Conservation (phyloP, 495 filamentous ascomycete species). For the Gamarada debralockiae region DNA sequence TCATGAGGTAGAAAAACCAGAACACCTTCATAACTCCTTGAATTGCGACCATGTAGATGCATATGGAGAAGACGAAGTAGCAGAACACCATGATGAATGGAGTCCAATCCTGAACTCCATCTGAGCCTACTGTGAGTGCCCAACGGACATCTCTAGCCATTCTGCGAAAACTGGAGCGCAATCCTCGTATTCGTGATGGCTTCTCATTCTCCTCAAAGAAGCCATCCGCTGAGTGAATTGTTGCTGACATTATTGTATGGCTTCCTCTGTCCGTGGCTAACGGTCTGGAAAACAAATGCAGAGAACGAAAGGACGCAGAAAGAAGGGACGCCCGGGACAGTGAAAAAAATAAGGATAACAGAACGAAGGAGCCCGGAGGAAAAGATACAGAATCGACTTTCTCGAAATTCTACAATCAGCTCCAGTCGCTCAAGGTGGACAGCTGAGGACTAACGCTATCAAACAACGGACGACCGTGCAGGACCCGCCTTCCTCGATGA, state of each 20-base stretch:
- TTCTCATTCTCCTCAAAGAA: not conserved
- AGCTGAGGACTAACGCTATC: no score
- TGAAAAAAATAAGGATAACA: not conserved
- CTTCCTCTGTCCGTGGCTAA: not conserved
- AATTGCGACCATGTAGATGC: constrained; percentile 31
- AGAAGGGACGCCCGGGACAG: not conserved
- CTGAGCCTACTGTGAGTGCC: not conserved
- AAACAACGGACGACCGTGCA: no score
- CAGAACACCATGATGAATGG: constrained; percentile 33
- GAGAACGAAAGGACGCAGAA: no score
- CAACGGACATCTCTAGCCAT: not conserved
- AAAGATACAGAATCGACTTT: no score
- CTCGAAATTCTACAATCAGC: no score
- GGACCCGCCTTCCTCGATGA: no score
- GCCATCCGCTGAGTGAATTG: not conserved
- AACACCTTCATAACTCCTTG: constrained; percentile 1
- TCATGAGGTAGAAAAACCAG: constrained; percentile 12
- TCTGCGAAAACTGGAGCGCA: not conserved
- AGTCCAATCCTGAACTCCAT: constrained; percentile 26
- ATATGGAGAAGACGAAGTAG: constrained; percentile 34
- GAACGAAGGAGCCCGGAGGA: no score
- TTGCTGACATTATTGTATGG: not conserved
- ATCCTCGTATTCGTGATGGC: not conserved
- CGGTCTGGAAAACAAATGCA: not conserved
- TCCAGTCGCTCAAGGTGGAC: no score